phyloP scores from a whole-genome alignment of 2,329 filamentous ascomycete genomes.

The Beauveria varroae region DNA sequence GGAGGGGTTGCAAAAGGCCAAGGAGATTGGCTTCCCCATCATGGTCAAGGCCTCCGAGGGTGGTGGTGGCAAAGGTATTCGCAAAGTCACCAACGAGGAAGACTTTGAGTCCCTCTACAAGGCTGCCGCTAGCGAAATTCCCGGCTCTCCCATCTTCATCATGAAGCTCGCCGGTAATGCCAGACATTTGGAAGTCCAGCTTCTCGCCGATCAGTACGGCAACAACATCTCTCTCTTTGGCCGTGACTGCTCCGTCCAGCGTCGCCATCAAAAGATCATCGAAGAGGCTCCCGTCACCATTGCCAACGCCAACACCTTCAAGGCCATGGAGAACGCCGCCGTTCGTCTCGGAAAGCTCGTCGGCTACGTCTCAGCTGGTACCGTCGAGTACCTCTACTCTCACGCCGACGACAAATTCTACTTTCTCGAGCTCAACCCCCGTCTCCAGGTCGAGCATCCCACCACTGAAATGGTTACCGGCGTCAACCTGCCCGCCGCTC shows the following conservation, averaged over 20 bases:
- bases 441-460: slow-evolving; percentile 98
- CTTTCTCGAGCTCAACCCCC: slow-evolving; percentile 96
- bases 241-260: slow-evolving; percentile 96
- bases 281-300: slow-evolving; percentile 98
- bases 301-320: slow-evolving; percentile 81
- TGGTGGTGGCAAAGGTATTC: slow-evolving; percentile 98
- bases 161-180: slow-evolving; percentile 99
- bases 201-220: slow-evolving; percentile 96
- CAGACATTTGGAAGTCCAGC: slow-evolving; percentile 92
- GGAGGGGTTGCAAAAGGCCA: slow-evolving; percentile 81
- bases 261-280: slow-evolving; percentile 98
- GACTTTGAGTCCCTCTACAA: slow-evolving; percentile 85
- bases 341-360: slow-evolving; percentile 90
- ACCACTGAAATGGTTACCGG: slow-evolving; percentile 99
- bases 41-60: slow-evolving; percentile 99
- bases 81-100: slow-evolving; percentile 81
- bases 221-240: slow-evolving; percentile 99
- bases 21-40: slow-evolving; percentile 92
- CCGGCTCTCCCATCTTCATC: slow-evolving; percentile 98
- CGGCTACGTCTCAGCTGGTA: slow-evolving; percentile 97
- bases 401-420: slow-evolving; percentile 98
- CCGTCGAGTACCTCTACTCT: slow-evolving; percentile 97
- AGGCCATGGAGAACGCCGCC: slow-evolving; percentile 92
- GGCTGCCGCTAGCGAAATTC: slow-evolving; percentile 93
- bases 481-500: slow-evolving; percentile 92